A percentile compares a stretch with the other conserved stretches of the same genome.
phyloP scores from a whole-genome alignment of 352 stramenopile species.

The Nothophytophthora sp. region DNA sequence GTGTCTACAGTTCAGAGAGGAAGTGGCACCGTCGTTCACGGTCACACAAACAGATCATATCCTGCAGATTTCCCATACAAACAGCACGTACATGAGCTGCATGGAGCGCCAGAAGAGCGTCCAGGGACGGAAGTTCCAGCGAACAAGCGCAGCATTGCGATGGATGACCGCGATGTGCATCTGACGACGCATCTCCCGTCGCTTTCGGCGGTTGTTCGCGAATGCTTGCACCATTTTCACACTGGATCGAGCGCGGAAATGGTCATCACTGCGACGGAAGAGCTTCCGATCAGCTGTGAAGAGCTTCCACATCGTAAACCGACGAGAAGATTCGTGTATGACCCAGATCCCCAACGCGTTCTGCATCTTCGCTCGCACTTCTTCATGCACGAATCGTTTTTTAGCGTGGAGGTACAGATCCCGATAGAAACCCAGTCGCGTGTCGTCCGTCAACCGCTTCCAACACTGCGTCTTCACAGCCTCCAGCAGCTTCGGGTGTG shows the following conservation, averaged over 20 bases:
- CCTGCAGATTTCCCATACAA: no score
- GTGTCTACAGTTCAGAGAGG: constrained; percentile 27
- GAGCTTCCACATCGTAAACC: constrained; percentile 45
- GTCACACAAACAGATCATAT: no score
- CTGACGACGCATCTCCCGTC: constrained; percentile 28
- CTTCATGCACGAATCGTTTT: constrained; percentile 37
- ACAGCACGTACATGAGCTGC: constrained; percentile 46
- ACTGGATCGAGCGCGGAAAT: constrained; percentile 20
- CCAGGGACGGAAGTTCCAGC: constrained; percentile 41
- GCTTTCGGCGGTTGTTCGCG: constrained; percentile 10
- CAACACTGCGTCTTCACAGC: constrained; percentile 44
- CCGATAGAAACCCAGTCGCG: constrained; percentile 49
- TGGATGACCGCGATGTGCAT: constrained; percentile 15
- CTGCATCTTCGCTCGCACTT: constrained; percentile 26
- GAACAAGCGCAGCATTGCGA: constrained; percentile 27
- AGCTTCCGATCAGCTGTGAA: constrained; percentile 43
- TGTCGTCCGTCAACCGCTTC: constrained; percentile 61
- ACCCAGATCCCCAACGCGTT: constrained; percentile 46
- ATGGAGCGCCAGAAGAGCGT: constrained; percentile 41
- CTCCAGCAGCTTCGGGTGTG: constrained; percentile 26
- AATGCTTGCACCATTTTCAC: constrained; percentile 31
- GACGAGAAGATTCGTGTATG: constrained; percentile 41
- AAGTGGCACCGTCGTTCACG: no score
- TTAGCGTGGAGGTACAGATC: constrained; percentile 47
- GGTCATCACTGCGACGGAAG: constrained; percentile 21